These are phyloP conservation scores for Boletus rex-veris DNA, from an alignment of 768 basidiomycete species.

Conservation along the genomic window DNA sequence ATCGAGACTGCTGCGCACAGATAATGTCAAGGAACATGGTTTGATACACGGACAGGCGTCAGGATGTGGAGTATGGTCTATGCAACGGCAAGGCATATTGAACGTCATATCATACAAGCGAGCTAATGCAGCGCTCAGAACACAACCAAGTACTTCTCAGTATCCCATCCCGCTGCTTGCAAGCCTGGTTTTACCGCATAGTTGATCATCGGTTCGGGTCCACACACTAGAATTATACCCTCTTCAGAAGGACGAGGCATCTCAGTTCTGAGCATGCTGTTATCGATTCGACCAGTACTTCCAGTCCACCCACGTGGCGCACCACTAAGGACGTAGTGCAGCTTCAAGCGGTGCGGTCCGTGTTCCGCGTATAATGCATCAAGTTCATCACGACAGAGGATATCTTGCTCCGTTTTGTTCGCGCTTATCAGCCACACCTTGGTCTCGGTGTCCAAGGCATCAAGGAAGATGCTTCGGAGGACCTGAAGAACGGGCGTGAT, in stretches of 20 bases:
- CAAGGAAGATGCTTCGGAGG: conserved; percentile 43
- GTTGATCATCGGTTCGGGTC: conserved; percentile 43
- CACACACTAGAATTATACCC: conserved; percentile 47
- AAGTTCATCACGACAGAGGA: conserved; percentile 49
- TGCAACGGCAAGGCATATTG: neutral
- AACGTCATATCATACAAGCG: neutral
- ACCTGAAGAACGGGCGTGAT: conserved; percentile 61
- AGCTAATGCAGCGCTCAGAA: conserved; percentile 24
- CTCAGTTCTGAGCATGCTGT: conserved; percentile 35
- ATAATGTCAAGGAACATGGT: too few species aligned
- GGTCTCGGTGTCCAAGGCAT: conserved; percentile 35
- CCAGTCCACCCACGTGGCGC: conserved; percentile 37
- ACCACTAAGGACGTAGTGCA: conserved; percentile 43
- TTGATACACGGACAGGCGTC: too few species aligned
- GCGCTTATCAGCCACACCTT: conserved; percentile 47
- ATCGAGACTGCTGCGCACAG: too few species aligned
- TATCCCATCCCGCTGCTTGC: conserved; percentile 35
- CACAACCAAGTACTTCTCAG: conserved; percentile 31
- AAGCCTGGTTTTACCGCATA: conserved; percentile 32
- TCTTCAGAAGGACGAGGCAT: conserved; percentile 40
- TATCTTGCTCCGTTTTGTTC: conserved; percentile 48
- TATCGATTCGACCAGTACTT: conserved; percentile 40
- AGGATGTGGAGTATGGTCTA: too few species aligned
- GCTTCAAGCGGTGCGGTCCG: conserved; percentile 30
- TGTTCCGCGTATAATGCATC: conserved; percentile 34